Percentiles rank a stretch among this genome's conserved stretches.
Conservation (phyloP, 306 rosid genomes). For the Inga leiocalycina region DNA sequence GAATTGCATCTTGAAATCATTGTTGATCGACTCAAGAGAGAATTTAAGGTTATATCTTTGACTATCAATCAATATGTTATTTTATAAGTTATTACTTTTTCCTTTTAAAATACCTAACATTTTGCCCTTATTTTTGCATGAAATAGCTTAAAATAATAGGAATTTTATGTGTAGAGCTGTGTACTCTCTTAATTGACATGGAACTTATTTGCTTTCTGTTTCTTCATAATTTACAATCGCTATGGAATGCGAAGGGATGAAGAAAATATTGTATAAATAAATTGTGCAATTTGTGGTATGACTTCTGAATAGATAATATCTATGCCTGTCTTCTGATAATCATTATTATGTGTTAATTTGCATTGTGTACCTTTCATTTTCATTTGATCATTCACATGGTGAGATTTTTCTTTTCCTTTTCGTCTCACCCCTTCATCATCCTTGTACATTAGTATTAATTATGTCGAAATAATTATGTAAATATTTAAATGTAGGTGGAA, state of each 20-base stretch:
- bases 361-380: background rate
- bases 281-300: slow-evolving; percentile 10
- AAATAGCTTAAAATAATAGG: slow-evolving; percentile 13
- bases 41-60: slow-evolving; percentile 69
- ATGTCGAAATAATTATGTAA: slow-evolving; percentile 7
- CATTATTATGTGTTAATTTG: slow-evolving; percentile 10
- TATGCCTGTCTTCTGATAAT: slow-evolving; percentile 18
- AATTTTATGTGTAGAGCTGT: background rate
- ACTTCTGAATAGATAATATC: slow-evolving; percentile 17
- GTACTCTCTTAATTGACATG: slow-evolving; percentile 1
- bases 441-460: background rate
- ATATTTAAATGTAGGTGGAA: slow-evolving; percentile 66
- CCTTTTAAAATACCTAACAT: background rate
- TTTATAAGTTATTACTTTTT: slow-evolving; percentile 4
- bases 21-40: slow-evolving; percentile 95
- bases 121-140: slow-evolving; percentile 5
- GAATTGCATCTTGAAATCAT: slow-evolving; percentile 98
- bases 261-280: background rate
- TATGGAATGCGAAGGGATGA: slow-evolving; percentile 5
- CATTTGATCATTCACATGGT: slow-evolving; percentile 15
- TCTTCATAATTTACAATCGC: background rate
- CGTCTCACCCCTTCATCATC: background rate
- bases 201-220: background rate
- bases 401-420: background rate
- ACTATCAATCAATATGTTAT: background rate